These are phyloP conservation scores for Carallia brachiata DNA, from an alignment of 345 rosid genomes.

Conservation along the genomic window DNA sequence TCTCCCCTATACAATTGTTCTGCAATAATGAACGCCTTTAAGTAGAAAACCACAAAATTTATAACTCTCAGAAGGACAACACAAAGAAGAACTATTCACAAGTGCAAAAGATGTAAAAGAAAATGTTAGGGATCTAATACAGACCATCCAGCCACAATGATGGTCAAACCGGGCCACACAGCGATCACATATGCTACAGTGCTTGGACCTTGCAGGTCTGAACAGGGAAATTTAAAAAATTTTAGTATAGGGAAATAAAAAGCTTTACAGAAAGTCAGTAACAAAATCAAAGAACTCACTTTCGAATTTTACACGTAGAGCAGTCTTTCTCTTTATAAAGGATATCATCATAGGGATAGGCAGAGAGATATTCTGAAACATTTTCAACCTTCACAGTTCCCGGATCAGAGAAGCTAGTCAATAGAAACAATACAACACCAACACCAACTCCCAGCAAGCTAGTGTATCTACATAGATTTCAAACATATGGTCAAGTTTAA, in stretches of 20 bases:
- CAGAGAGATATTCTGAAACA: conserved; percentile 59
- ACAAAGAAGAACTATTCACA: background rate
- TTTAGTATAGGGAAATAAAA: background rate
- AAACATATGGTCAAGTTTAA: conserved; percentile 6
- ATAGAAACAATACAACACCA: conserved; percentile 69
- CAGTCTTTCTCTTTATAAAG: conserved; percentile 75
- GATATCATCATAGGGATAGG: conserved; percentile 81
- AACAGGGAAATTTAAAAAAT: conserved; percentile 2
- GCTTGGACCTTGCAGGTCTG: conserved; percentile 98
- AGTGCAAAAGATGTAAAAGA: background rate
- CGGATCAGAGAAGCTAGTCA: conserved; percentile 89
- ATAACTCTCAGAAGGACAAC: background rate
- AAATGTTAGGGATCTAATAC: conserved; percentile 14
- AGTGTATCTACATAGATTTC: conserved; percentile 51
- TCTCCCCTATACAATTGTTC: conserved; percentile 96
- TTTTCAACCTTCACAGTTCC: conserved; percentile 71
- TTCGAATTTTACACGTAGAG: conserved; percentile 74
- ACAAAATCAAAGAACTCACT: conserved; percentile 46
- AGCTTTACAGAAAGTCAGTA: background rate
- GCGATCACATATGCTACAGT: conserved; percentile 84
- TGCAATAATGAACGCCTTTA: conserved; percentile 35
- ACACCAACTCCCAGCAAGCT: conserved; percentile 68
- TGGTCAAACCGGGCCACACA: conserved; percentile 98
- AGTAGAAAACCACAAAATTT: background rate
- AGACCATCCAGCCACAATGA: conserved; percentile 98